phyloP scores from a whole-genome alignment of 352 stramenopile genomes.

The Phytophthora syringae region DNA sequence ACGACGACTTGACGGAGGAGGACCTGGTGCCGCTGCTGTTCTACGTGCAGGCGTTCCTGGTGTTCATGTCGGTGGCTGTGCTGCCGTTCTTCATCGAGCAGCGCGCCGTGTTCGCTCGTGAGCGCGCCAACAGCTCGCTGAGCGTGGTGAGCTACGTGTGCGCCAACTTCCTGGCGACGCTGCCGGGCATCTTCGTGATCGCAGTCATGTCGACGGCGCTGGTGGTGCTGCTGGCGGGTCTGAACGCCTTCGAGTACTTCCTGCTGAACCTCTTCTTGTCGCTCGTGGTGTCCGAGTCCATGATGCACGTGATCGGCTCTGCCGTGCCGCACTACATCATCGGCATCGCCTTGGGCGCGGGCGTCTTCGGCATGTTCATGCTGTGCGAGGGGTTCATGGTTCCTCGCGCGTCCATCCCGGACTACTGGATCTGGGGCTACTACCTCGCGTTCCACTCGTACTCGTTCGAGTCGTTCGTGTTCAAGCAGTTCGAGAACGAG shows the following conservation, averaged over 20 bases:
- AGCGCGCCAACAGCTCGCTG: constrained; percentile 81
- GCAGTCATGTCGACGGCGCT: constrained; percentile 60
- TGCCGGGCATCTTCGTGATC: constrained; percentile 75
- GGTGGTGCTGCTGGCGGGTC: constrained; percentile 53
- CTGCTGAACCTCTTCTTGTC: constrained; percentile 76
- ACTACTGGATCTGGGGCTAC: constrained; percentile 83
- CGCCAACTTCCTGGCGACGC: constrained; percentile 67
- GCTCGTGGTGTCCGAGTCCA: constrained; percentile 75
- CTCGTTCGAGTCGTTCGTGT: constrained; percentile 82
- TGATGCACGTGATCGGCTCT: constrained; percentile 80
- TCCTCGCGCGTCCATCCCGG: constrained; percentile 55
- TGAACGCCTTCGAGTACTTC: constrained; percentile 68
- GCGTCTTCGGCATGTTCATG: constrained; percentile 85
- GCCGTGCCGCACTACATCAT: constrained; percentile 83
- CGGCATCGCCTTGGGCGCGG: constrained; percentile 73
- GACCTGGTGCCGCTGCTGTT: constrained; percentile 74
- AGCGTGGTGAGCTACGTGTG: constrained; percentile 75
- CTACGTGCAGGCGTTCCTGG: constrained; percentile 88
- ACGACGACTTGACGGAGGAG: constrained; percentile 46
- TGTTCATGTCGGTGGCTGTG: constrained; percentile 90
- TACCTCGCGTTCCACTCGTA: constrained; percentile 89
- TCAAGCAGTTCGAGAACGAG: constrained; percentile 64
- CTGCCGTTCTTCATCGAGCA: constrained; percentile 90
- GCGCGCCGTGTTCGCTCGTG: constrained; percentile 61
- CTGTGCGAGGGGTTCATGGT: constrained; percentile 85